phyloP scores from a whole-genome alignment of 208 protist genomes.

The Leishmania guyanensis region DNA sequence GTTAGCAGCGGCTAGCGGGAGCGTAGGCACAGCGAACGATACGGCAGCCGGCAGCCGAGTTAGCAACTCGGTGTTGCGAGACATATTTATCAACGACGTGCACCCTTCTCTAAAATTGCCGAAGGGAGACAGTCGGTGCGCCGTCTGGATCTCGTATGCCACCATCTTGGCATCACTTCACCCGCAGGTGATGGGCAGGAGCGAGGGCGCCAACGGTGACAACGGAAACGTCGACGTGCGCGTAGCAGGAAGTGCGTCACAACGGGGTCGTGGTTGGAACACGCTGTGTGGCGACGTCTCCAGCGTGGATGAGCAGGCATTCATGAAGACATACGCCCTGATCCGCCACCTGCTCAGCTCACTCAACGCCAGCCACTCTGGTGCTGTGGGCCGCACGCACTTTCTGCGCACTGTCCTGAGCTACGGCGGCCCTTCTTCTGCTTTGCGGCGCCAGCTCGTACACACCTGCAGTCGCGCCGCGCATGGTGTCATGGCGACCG shows the following conservation, averaged over 20 bases:
- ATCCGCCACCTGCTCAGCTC: slow-evolving; percentile 21
- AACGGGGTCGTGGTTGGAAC: neutral
- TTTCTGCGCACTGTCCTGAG: slow-evolving; percentile 30
- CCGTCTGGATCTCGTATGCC: slow-evolving; percentile 43
- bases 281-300: neutral
- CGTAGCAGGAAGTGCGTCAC: neutral
- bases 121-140: slow-evolving; percentile 35
- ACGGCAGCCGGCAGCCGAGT: neutral
- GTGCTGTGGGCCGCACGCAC: slow-evolving; percentile 27
- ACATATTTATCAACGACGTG: slow-evolving; percentile 44
- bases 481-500: neutral
- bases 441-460: slow-evolving; percentile 29
- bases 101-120: slow-evolving; percentile 38
- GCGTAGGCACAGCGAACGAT: no score
- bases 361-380: slow-evolving; percentile 6
- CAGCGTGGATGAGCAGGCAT: slow-evolving; percentile 11
- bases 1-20: slow-evolving; percentile 15
- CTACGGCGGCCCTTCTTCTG: slow-evolving; percentile 40
- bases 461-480: slow-evolving; percentile 11
- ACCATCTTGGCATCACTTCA: slow-evolving; percentile 22
- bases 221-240: neutral
- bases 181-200: neutral
- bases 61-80: slow-evolving; percentile 9
- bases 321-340: slow-evolving; percentile 12
- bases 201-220: neutral